Base-by-base conservation (phyloP, 2,329 filamentous ascomycete genomes). In the Cucurbitaria berberidis region DNA sequence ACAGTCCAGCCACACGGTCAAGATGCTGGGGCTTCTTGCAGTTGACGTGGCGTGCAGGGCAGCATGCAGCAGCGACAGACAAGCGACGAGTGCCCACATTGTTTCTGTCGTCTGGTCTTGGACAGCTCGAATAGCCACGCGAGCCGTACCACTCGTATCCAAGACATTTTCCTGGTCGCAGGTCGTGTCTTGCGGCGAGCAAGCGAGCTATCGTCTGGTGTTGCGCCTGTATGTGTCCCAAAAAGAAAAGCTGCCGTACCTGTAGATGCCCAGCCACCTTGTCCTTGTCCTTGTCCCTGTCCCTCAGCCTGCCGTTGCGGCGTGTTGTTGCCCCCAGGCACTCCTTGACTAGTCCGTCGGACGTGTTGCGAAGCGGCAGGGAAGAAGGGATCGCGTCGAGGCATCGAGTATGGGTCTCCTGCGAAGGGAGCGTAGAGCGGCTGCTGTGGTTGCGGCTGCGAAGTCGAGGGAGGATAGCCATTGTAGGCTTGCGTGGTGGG, bases 351-450 rank as follows among this genome's bases (percentile, higher is more conserved):
- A 50, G 67, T 74, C 63, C 72, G 69, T 47, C 78, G 73, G 42
- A 30, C 63, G 55, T 74, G 73, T 35, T 75, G 68, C 32, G 74
- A 59, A 18, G 57, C 45, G 13, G 69, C 64, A 5, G 77, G 75
- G 34, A 79, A 64, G 63, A 81, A 82, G 10, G 79, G 77, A 60
- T 81, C 79, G 69, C 77, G 76, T 51, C 73, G 76, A 43, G 75
- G 68, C 50, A 79, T 74, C 5, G 77, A 74, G 56, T 81, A 81
- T 19, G 79, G 77, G 59, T 81, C 80, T 49, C 61, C 53, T 26
- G 75, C 65, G 66, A 77, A 80, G 40, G 79, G 77, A 41, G 77
- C 73, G 56, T 80, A 78, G 34, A 77, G 63, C 10, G 77, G 74
- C 32, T 77, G 66, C 48, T 72, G 68, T 38, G 68, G 60, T 40